Evolutionary conservation across 1,139 yeast genomes (phyloP).

Genomic region (Blastobotrys petasosporus): DNA sequence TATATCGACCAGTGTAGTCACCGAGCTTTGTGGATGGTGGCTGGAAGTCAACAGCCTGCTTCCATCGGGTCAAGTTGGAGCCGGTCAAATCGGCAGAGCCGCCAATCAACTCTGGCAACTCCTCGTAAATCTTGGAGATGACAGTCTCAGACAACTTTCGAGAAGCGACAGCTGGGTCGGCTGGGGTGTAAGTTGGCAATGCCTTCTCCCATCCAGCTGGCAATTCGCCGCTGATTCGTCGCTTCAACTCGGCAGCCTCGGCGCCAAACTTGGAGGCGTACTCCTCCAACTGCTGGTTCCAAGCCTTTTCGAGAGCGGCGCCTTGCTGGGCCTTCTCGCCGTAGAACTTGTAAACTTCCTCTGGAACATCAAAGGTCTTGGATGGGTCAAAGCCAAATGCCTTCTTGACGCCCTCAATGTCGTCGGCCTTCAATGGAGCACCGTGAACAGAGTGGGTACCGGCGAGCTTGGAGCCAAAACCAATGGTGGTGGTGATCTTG

Average conservation of each 20-base stretch:
- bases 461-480: slow-evolving; percentile 80
- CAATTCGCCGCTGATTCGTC: slow-evolving; percentile 76
- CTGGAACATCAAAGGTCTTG: slow-evolving; percentile 71
- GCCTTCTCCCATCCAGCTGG: slow-evolving; percentile 79
- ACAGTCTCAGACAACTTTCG: slow-evolving; percentile 92
- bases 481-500: slow-evolving; percentile 86
- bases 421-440: slow-evolving; percentile 92
- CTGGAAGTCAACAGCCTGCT: slow-evolving; percentile 87
- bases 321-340: slow-evolving; percentile 53
- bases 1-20: slow-evolving; percentile 85
- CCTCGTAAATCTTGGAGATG: slow-evolving; percentile 56
- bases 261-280: slow-evolving; percentile 72
- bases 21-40: slow-evolving; percentile 79
- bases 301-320: slow-evolving; percentile 60
- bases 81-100: slow-evolving; percentile 99
- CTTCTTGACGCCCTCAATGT: slow-evolving; percentile 78
- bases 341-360: slow-evolving; percentile 74
- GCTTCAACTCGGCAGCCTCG: slow-evolving; percentile 69
- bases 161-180: slow-evolving; percentile 82
- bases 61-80: slow-evolving; percentile 91
- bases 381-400: slow-evolving; percentile 87
- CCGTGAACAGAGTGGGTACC: slow-evolving; percentile 98
- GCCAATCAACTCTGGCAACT: slow-evolving; percentile 86
- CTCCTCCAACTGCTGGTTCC: slow-evolving; percentile 60
- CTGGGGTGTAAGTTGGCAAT: slow-evolving; percentile 74